These are phyloP conservation scores for Mrakia frigida DNA, from an alignment of 768 basidiomycete genomes.

Conservation along the genomic window DNA sequence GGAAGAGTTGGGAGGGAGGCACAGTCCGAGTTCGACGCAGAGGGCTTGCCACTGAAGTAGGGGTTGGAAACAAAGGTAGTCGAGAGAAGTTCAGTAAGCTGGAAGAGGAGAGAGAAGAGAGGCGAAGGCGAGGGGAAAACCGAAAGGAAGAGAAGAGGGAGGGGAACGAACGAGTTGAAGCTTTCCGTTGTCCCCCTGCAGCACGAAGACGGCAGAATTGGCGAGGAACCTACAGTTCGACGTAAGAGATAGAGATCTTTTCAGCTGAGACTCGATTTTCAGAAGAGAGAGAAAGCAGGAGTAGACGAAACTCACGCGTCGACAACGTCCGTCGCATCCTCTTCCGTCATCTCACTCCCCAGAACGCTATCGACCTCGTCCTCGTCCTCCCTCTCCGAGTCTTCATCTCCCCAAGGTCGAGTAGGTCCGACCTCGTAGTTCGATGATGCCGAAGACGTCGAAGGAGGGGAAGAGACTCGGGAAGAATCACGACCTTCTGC, in stretches of 20 bases:
- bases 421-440: background rate
- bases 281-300: background rate
- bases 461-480: background rate
- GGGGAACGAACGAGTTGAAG: constrained; percentile 3
- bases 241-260: background rate
- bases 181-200: constrained; percentile 1
- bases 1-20: background rate
- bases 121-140: background rate
- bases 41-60: constrained; percentile 13
- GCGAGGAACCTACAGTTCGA: background rate
- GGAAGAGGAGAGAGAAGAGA: background rate
- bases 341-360: background rate
- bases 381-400: background rate
- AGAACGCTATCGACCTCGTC: background rate
- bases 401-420: background rate
- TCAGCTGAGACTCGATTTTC: background rate
- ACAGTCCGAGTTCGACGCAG: constrained; percentile 24
- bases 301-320: background rate
- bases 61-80: too few relatives aligned
- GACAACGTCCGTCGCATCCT: background rate
- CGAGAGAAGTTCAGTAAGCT: background rate
- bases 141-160: background rate
- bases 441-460: background rate
- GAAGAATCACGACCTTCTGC: too few relatives aligned
- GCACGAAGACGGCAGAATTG: background rate